Base-by-base conservation (phyloP, 2,329 filamentous ascomycete species). In the Scedosporium minutisporum region DNA sequence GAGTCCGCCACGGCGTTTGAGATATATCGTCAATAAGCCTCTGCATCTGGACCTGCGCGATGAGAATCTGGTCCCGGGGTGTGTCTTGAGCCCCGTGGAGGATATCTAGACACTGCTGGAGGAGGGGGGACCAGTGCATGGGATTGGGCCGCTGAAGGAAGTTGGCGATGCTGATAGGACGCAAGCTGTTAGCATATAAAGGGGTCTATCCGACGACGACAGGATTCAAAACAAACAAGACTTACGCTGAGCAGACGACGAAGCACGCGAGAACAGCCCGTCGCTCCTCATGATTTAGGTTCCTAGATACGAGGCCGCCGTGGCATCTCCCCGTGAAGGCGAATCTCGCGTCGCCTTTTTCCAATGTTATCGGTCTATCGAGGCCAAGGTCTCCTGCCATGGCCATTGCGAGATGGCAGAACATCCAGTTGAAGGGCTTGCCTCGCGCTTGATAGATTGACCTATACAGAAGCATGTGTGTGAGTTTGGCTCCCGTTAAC, bases 81-180 rank as follows among this genome's bases (percentile, higher is more conserved):
- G 74, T 74, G 62, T 85, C 80, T 6, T 75, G 75, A 1, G 76
- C 71, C 16, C 76, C 71, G 4, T 75, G 72, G 0, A 88, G 71
- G 1, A 76, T 65, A 4, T 75, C 70, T 1, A 87, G 72, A 42
- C 78, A 82, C 42, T 86, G 82, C 33, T 86, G 83, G 75, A 87
- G 79, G 60, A 85, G 78, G 1, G 78, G 66, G 0, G 79, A 85
- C 85, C 85, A 88, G 2, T 74, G 75, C 58, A 87, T 72, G 1
- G 77, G 67, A 61, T 86, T 82, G 59, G 78, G 74, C 57, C 78
- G 77, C 25, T 77, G 77, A 14, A 82, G 72, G 61, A 74, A 78
- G 2, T 68, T 72, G 58, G 73, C 69, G 63, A 71, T 70, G 63
- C 73, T 77, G 62, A 48, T 41, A 7, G 63, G 63, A 6, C 67